A percentile compares a stretch with the other conserved stretches of the same genome.
Evolutionary conservation across 2,329 filamentous ascomycete genomes (phyloP).

Genomic region (Colletotrichum magnum): DNA sequence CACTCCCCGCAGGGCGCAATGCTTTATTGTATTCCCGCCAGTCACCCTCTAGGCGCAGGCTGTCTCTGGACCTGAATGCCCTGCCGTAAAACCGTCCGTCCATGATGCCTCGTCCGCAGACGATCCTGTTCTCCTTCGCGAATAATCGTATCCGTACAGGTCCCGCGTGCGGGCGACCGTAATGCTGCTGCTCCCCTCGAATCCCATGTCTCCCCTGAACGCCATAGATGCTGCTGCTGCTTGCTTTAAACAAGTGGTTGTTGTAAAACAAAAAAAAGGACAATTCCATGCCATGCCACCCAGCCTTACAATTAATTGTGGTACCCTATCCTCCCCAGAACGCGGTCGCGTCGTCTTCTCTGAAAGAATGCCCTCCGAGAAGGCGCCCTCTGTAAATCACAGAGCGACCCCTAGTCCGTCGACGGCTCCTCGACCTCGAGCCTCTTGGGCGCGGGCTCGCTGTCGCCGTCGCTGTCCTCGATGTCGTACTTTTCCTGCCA

Average conservation of each 20-base stretch:
- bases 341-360: conserved; percentile 34
- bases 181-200: background rate
- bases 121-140: background rate
- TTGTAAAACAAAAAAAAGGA: conserved; percentile 33
- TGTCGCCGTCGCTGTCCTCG: conserved; percentile 50
- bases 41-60: background rate
- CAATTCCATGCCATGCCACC: conserved; percentile 17
- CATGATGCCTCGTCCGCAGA: background rate
- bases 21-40: background rate
- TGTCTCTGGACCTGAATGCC: background rate
- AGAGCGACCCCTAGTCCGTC: conserved; percentile 44
- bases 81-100: no score
- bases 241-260: conserved; percentile 15
- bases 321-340: background rate
- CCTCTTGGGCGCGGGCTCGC: conserved; percentile 67
- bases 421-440: conserved; percentile 66
- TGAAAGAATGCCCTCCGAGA: background rate
- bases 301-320: conserved; percentile 19
- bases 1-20: background rate
- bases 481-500: conserved; percentile 77
- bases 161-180: background rate
- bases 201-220: background rate
- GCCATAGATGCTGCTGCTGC: conserved; percentile 7
- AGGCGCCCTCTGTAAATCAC: no score
- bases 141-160: background rate